Base-by-base conservation (phyloP, 345 rosid species). In the Eucalyptus camaldulensis region DNA sequence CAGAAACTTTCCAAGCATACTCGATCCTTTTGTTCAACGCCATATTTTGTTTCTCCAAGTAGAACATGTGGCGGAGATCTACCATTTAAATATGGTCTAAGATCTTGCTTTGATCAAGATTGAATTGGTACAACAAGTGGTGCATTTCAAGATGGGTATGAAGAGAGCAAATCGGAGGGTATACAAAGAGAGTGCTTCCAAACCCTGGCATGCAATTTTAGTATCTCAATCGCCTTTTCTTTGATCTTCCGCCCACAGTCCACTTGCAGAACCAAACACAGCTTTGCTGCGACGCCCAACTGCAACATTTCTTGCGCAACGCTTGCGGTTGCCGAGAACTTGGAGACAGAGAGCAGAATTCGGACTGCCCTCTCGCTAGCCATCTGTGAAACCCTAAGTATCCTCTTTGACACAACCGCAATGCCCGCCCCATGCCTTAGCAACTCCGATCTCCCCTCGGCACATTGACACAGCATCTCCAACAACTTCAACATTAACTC, bases 301-400 rank as follows among this genome's bases (percentile, higher is more conserved):
- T 92, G 92, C 90, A 92, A 25, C 95, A 93, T 93, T 89, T 93
- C 94, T 43, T 92, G 93, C 29, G 91, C 50, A 16, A 93, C 88
- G 29, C 58, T 51, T 1, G 91, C 16, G 7, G 92, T 92, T 22
- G 92, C 92, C 0, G 94, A 91, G 90, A 81, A 89, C 90, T 89
- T 92, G 44, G 94, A 88, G 16, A 91, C 40, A 6, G 90, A 88
- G 25, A 90, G 88, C 44, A 92, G 54, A 31, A 93, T 88, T 91
- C 93, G 90, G 51, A 93, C 92, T 4, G 94, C 93, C 90, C 88
- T 87, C 88, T 93, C 95, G 86, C 90, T 93, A n/a, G 90, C 94
- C 13, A 88, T 62, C n/a, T 67, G 91, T 47, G 95, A 93, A 80
- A 92, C 92, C 87, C 95, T 80, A 7, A 93, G 90, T 88, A 92